Evolutionary conservation across 441 rosid species (phyloP), one percentile per base, ranked within the genome.

Genomic region (Syzygium malaccense): DNA sequence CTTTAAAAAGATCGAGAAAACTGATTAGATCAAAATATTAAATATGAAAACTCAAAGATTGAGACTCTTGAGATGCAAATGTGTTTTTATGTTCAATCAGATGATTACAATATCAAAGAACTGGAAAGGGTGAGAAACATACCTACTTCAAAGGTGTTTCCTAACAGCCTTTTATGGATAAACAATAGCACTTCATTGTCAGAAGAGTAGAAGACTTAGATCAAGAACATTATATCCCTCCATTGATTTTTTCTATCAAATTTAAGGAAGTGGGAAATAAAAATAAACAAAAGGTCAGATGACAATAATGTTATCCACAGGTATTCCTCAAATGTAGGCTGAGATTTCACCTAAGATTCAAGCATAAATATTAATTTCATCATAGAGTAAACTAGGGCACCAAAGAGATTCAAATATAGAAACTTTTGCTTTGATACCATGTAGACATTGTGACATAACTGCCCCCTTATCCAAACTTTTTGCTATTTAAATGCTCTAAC

Each of bases 1-100:
- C 98, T 98, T 95, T 88, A 91, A 93, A 88, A 93, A 75, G 53
- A 75, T 75, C n/a, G 28, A 75, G 83, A 41, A 75, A 75, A 75
- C 53, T 26, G 9, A 41, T 75, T 75, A 75, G 83, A 75, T 75
- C 18, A 41, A 78, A 14, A 53, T 54, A 88, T 32, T 71, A 83
- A 75, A 49, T 41, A 32, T 19, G 68, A 56, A 54, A 66, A 66
- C 26, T 64, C 18, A 8, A 51, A 45, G 58, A 78, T 49, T 49
- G 83, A 83, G 78, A 62, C 86, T 55, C 60, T 30, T 12, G 0
- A 88, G 51, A n/a, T 41, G 83, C 83, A 41, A 75, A 23, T 75
- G n/a, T 75, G 83, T 13, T 23, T 37, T 41, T 75, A 23, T 75
- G 51, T 75, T 41, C 83, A 41, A 75, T 75, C 51, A 41, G 51